phyloP scores from a whole-genome alignment of 495 filamentous ascomycete species.

The Achaetomiella virescens region DNA sequence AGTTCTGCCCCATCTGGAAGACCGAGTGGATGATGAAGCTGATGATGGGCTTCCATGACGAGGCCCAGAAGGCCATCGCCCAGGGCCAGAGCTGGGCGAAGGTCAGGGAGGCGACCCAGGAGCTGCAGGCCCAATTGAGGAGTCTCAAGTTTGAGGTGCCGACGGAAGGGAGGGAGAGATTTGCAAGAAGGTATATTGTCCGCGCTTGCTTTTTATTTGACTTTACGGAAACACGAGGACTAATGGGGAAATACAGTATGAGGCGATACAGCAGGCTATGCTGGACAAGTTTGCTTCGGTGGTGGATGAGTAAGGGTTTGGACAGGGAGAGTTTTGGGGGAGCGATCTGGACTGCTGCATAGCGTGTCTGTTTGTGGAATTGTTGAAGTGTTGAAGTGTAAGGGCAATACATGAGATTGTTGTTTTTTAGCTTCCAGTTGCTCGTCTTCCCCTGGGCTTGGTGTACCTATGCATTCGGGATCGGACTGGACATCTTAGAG shows the following conservation, averaged over 20 bases:
- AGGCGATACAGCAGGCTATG: slow-evolving; percentile 84
- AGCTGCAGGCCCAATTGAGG: slow-evolving; percentile 74
- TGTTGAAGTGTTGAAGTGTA: too few relatives aligned
- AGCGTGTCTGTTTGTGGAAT: not conserved
- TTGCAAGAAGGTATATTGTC: slow-evolving; percentile 61
- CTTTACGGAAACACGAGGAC: not conserved
- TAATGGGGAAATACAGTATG: slow-evolving; percentile 55
- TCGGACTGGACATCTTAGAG: too few relatives aligned
- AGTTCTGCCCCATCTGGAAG: slow-evolving; percentile 99
- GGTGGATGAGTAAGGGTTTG: slow-evolving; percentile 70
- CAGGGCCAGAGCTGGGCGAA: slow-evolving; percentile 87
- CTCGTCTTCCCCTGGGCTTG: too few relatives aligned
- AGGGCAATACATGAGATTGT: too few relatives aligned
- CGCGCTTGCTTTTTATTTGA: not conserved
- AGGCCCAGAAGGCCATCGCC: slow-evolving; percentile 88
- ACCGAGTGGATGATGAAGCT: slow-evolving; percentile 99
- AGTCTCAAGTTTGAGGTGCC: slow-evolving; percentile 96
- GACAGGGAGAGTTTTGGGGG: not conserved
- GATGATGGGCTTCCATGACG: slow-evolving; percentile 96
- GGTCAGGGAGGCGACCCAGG: slow-evolving; percentile 81
- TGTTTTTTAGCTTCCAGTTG: too few relatives aligned
- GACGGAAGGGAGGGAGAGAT: slow-evolving; percentile 66
- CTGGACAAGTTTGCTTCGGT: slow-evolving; percentile 93
- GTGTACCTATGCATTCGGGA: too few relatives aligned
- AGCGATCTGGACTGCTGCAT: not conserved